Evolutionary conservation across 2,329 filamentous ascomycete genomes (phyloP), one percentile per base, ranked within the genome.

Genomic region (Orbilia oligospora): DNA sequence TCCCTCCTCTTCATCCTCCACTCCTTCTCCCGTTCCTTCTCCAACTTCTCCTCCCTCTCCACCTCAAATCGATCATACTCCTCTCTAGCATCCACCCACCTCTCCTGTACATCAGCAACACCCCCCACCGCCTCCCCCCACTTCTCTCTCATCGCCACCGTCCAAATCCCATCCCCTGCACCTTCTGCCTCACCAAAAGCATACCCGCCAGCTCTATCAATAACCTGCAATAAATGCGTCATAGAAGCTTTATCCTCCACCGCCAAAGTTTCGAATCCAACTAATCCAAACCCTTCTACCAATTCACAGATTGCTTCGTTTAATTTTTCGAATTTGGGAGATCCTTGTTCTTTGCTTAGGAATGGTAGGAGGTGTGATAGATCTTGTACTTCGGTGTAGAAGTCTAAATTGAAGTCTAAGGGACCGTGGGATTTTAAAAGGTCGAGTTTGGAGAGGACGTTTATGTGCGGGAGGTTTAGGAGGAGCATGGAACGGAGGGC

Each of bases 211-310:
- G 96, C 95, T 49, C 96, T 89, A 84, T 99, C 96, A 83, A 99
- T 94, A 0, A 95, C 91, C 55, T 92, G 90, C 65, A 99, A 86
- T 3, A 99, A 87, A 81, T 92, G 91, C 90, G 97, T 97, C 94
- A 99, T 97, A 83, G 93, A 97, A 85, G 92, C 93, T 84, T 97
- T 97, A 83, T 99, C 96, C 85, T 99, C 96, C 0, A 99, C 94
- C 0, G 96, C 94, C 33, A 99, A 86, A 0, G 97, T 97, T 84
- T 98, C 94, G 83, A 97, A 99, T 0, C 90, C 90, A 1, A 99
- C 94, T 3, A 99, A 88, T 0, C 92, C 91, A 83, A 97, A 98
- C 82, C 92, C 93, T 83, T 97, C 92, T 41, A 99, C 92, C 56
- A 99, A 87, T 46, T 92, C 90, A 18, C 95, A 90, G 53, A 99